Evolutionary conservation across 2,329 filamentous ascomycete genomes (phyloP).

Genomic region (Ophiostoma montium): DNA sequence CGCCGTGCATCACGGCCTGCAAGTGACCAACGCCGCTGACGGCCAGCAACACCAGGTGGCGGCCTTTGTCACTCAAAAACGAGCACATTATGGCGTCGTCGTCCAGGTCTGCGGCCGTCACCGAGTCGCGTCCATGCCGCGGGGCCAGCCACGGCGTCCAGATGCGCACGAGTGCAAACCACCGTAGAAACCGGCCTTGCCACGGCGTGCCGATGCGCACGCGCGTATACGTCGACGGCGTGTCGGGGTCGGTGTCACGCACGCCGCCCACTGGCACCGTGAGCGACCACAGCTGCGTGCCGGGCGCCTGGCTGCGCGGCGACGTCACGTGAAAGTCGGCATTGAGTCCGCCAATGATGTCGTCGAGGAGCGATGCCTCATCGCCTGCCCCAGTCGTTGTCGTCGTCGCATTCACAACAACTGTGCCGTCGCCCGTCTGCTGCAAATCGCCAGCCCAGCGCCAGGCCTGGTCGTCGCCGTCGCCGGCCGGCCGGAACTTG

Average conservation of each 20-base stretch:
- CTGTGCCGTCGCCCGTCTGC: constrained; percentile 46
- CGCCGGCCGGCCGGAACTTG: constrained; percentile 48
- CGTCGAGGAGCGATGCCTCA: no score
- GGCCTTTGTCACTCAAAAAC: constrained; percentile 58
- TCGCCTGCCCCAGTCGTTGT: no score
- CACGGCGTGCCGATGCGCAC: constrained; percentile 50
- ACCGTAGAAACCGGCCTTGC: constrained; percentile 30
- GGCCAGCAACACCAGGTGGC: constrained; percentile 63
- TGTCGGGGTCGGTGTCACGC: constrained; percentile 29
- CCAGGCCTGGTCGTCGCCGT: constrained; percentile 52
- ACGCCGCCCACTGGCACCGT: constrained; percentile 41
- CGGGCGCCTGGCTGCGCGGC: constrained; percentile 49
- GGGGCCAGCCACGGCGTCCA: constrained; percentile 81
- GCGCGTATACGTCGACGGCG: constrained; percentile 37
- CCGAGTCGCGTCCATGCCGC: constrained; percentile 57
- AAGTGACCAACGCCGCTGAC: constrained; percentile 62
- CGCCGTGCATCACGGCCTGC: constrained; percentile 53
- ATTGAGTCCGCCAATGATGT: constrained; percentile 45
- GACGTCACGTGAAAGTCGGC: constrained; percentile 38
- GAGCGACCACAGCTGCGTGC: constrained; percentile 58
- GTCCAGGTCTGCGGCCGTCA: constrained; percentile 40
- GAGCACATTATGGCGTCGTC: constrained; percentile 59
- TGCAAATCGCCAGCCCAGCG: constrained; percentile 56
- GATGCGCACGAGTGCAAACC: constrained; percentile 68
- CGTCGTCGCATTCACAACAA: constrained; percentile 45